Base-by-base conservation (phyloP, 306 rosid genomes). In the Heteromeles arbutifolia region DNA sequence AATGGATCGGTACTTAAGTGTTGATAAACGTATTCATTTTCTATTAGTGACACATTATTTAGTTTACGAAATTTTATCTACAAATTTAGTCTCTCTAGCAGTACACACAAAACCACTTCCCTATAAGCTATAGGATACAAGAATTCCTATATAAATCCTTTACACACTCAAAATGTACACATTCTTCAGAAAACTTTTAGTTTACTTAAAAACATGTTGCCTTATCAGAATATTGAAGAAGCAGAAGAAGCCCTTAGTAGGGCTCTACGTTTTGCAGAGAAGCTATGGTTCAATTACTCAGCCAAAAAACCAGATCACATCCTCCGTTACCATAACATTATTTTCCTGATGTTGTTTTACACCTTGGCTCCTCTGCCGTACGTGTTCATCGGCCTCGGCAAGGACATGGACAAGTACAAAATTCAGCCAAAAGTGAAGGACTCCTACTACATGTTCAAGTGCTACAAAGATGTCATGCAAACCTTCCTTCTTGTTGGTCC, bases 221-320 rank as follows among this genome's bases (percentile, higher is more conserved):
- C 96, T 4, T 87, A 91, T 22, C 75, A 69, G 2, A 84, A 84
- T 8, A 41, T 87, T 4, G 69, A 67, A 11, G 86, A 81, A 17
- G 92, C 92, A 5, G 43, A 75, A 78, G 77, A 37, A 2, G 85
- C 79, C 17, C 84, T 84, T 7, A 82, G 87, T 24, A 82, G 88
- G 39, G 79, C 73, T 25, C 74, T 86, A 29, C 83, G 84, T 31
- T 25, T 62, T 11, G 75, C 74, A 8, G 88, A 90, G 87, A 88
- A 81, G 29, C 65, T 90, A 7, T 90, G 96, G 96, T 83, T 88
- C 78, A 74, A 77, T 29, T 88, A 88, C 84, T 81, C 96, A 1
- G 89, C 87, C 43, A 43, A 67, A 2, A 88, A 83, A 75, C 54
- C 90, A 26, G 89, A 90, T 50, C 82, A 81, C 70, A 43, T 86